Conservation (phyloP, 805 yeast species). For the Kluyveromyces nonfermentans region DNA sequence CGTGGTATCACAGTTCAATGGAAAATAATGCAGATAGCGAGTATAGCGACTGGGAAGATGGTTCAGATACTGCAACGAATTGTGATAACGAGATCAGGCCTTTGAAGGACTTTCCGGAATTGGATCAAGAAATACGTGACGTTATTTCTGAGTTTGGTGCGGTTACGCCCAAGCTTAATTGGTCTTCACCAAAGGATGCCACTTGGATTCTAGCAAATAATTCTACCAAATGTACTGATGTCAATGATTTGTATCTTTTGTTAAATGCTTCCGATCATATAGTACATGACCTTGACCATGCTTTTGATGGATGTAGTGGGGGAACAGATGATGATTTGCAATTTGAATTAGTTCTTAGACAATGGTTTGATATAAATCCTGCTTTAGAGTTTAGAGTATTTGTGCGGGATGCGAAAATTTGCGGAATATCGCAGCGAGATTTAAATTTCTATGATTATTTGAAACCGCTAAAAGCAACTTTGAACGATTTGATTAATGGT, state of each 20-base stretch:
- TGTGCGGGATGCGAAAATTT: slow-evolving; percentile 49
- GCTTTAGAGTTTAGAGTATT: slow-evolving; percentile 88
- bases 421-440: slow-evolving; percentile 82
- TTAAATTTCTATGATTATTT: slow-evolving; percentile 72
- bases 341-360: slow-evolving; percentile 63
- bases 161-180: slow-evolving; percentile 83
- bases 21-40: slow-evolving; percentile 47
- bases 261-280: slow-evolving; percentile 83
- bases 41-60: slow-evolving; percentile 67
- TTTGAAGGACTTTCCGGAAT: slow-evolving; percentile 41
- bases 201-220: slow-evolving; percentile 82
- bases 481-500: slow-evolving; percentile 39
- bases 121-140: slow-evolving; percentile 45
- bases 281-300: slow-evolving; percentile 70
- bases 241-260: slow-evolving; percentile 69
- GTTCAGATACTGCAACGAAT: slow-evolving; percentile 24
- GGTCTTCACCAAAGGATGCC: slow-evolving; percentile 97
- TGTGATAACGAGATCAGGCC: slow-evolving; percentile 33
- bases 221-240: slow-evolving; percentile 58
- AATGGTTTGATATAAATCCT: slow-evolving; percentile 81
- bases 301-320: slow-evolving; percentile 45
- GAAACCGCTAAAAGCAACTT: slow-evolving; percentile 37
- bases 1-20: slow-evolving; percentile 27
- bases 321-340: slow-evolving; percentile 26
- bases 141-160: slow-evolving; percentile 43